Evolutionary conservation across 2,329 filamentous ascomycete species (phyloP), one percentile per base, ranked within the genome.

Genomic region (Neurospora sp.): DNA sequence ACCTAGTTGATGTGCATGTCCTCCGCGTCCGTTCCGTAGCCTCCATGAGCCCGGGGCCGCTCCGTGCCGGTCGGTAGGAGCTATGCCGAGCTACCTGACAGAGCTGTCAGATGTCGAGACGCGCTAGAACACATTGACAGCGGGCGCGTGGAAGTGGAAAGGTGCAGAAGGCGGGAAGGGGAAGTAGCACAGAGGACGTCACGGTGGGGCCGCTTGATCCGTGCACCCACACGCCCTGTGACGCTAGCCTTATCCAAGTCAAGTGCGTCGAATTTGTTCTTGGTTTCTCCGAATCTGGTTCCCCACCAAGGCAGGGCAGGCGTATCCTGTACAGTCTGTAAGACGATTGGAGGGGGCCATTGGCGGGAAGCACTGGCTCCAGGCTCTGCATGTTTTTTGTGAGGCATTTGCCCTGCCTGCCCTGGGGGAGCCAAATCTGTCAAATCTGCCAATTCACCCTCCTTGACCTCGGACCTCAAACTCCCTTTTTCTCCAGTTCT

Each of bases 331-430:
- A 23, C 23, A 17, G 4, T 11, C 42, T 19, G 42, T 19, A 10
- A 10, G 42, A 19, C 42, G n/a, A 58, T 58, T 28, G 46, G 46
- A 23, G 43, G 43, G 10, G 19, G 19, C 23, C 46, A 58, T 58
- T 58, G 46, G 43, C 43, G n/a, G n/a, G n/a, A n/a, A n/a, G n/a
- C n/a, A 23, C 19, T 52, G 43, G 43, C 43, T 52, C 43, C 43
- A 52, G 43, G 43, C 43, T 52, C 46, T 52, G 46, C 46, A 52
- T 52, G 46, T 28, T 52, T 52, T 52, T 52, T 52, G 52, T 73
- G 72, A 72, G 70, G 73, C 71, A 74, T 73, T 74, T 74, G 70
- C 68, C 71, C 72, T 72, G 52, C 42, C 52, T 62, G 52, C 52
- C 52, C 52, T 62, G 52, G 40, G 52, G 40, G 11, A 11, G 46